Evolutionary conservation across 1,284 basidiomycete genomes (phyloP), one percentile per base, ranked within the genome.

Genomic region (Austroboletus olivaceoglutinosus): DNA sequence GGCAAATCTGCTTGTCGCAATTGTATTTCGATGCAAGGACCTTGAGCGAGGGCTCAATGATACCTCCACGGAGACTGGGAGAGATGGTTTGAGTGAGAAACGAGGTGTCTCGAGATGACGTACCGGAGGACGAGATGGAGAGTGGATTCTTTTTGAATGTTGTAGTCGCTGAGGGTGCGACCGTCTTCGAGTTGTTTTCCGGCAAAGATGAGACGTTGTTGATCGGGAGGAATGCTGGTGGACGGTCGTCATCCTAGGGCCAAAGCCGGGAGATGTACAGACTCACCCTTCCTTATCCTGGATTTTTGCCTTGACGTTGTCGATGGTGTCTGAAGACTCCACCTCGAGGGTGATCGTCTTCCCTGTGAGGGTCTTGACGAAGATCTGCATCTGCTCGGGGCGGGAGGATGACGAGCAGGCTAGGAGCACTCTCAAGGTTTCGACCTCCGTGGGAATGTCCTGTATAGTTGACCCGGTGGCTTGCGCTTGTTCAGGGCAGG

Each of bases 331-430:
- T 50, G 89, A 92, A 64, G 92, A 93, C 81, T 96, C 93, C 65
- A 97, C 93, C 85, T 97, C 93, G 65, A 96, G 91, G 78, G 94
- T 96, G 84, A 97, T 96, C 58, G 93, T 96, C 88, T 96, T 97
- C 62, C 94, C 94, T 71, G 94, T 97, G 62, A 97, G 88, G 79
- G 86, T 90, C 80, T 93, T 94, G 77, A 93, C 91, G 81, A 94
- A 93, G 70, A 93, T 93, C 76, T 93, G 91, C 91, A 93, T 93
- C 75, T 78, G 71, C 46, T 40, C 37, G 41, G 16, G 13, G 43
- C 33, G 50, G 36, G 5, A 42, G 12, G 19, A 18, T 16, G 19
- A 18, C 18, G 16, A 15, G 40, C 2, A 18, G 11, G 9, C 9
- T 18, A n/a, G 27, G 1, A 12, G n/a, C 10, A 5, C 30, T 16